Conservation (phyloP, 1,139 yeast genomes). For the Zygoascus sp. region DNA sequence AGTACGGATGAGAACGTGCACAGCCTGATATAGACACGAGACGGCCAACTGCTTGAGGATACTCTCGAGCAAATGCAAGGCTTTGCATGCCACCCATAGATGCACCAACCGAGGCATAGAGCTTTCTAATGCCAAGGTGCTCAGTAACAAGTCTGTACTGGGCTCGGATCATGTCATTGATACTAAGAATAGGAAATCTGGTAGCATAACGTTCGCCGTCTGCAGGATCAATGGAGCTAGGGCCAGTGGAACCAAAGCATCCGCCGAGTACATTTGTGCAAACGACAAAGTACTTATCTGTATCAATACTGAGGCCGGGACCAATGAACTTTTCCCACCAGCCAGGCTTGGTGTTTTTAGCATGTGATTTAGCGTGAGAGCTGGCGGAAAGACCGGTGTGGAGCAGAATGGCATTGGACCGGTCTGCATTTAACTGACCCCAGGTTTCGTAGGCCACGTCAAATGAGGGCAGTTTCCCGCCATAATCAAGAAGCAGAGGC, state of each 20-base stretch:
- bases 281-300: conserved; percentile 71
- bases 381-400: conserved; percentile 94
- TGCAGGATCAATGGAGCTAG: conserved; percentile 74
- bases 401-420: conserved; percentile 67
- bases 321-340: conserved; percentile 98
- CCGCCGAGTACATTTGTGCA: conserved; percentile 94
- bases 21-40: conserved; percentile 82
- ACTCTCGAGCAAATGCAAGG: conserved; percentile 79
- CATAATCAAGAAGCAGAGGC: conserved; percentile 73
- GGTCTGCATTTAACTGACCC: conserved; percentile 64
- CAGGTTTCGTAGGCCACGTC: conserved; percentile 88
- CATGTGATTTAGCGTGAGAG: conserved; percentile 88
- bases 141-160: conserved; percentile 65
- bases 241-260: conserved; percentile 94
- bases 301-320: conserved; percentile 72
- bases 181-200: conserved; percentile 77
- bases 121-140: conserved; percentile 55
- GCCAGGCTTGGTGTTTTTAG: conserved; percentile 64
- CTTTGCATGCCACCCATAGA: conserved; percentile 99
- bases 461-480: conserved; percentile 70
- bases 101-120: conserved; percentile 82
- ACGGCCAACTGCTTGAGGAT: conserved; percentile 68
- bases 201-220: conserved; percentile 74
- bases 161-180: conserved; percentile 88
- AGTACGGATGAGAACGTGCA: conserved; percentile 89